Percentiles rank a stretch among this genome's conserved stretches.
Conservation (phyloP, 257 asterid genomes). For the Nyctanthes arbortristis region DNA sequence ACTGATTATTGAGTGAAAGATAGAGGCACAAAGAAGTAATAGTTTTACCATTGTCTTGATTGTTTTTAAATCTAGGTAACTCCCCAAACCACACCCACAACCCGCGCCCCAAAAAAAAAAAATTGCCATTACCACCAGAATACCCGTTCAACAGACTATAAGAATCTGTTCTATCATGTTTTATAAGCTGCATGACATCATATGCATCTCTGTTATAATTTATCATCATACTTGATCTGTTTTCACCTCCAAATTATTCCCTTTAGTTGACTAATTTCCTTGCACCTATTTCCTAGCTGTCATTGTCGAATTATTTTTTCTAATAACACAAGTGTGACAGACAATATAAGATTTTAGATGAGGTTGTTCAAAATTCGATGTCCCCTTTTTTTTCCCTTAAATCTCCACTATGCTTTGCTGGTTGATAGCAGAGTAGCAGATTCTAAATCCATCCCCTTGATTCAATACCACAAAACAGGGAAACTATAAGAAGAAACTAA, state of each 20-base stretch:
- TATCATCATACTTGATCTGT: not conserved
- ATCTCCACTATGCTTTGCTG: not conserved
- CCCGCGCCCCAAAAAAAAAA: no score
- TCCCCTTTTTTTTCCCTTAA: not conserved
- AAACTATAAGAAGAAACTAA: not conserved
- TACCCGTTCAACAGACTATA: not conserved
- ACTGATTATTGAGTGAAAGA: not conserved
- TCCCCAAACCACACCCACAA: not conserved
- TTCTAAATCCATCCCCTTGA: not conserved
- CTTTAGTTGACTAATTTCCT: not conserved
- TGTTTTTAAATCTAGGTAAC: no score
- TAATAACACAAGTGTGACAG: not conserved
- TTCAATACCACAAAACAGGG: not conserved
- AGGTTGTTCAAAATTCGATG: not conserved
- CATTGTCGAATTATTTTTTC: not conserved
- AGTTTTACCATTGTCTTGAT: not conserved
- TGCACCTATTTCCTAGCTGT: not conserved
- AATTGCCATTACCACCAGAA: no score
- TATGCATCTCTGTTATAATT: not conserved
- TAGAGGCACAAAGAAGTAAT: not conserved
- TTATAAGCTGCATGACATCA: not conserved
- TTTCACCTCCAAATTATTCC: not conserved
- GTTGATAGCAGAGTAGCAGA: not conserved
- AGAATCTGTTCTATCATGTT: not conserved
- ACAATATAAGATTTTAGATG: not conserved